A percentile compares a stretch with the other conserved stretches of the same genome.
Evolutionary conservation across 1,284 basidiomycete species (phyloP).

Genomic region (Meira nashicola): DNA sequence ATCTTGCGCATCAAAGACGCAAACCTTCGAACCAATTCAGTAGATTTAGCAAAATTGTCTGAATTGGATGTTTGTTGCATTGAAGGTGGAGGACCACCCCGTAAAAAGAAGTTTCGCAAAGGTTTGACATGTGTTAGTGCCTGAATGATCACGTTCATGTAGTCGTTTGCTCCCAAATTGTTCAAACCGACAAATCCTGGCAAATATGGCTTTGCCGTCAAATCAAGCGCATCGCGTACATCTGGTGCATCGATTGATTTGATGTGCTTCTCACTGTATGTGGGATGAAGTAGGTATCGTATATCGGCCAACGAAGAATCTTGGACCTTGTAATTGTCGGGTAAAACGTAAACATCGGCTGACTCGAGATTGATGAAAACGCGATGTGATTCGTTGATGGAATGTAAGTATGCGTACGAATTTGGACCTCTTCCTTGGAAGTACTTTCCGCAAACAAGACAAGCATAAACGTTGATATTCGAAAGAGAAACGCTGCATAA

Average conservation of each 20-base stretch:
- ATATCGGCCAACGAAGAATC: constrained; percentile 95
- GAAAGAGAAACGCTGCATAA: constrained; percentile 92
- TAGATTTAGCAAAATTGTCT: constrained; percentile 32
- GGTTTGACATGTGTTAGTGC: constrained; percentile 84
- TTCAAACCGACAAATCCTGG: constrained; percentile 95
- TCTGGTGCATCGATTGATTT: constrained; percentile 61
- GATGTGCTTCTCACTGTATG: constrained; percentile 61
- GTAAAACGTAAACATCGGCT: constrained; percentile 93
- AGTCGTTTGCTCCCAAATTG: constrained; percentile 94
- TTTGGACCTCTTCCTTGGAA: constrained; percentile 92
- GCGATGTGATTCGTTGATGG: constrained; percentile 94
- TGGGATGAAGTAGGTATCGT: constrained; percentile 78
- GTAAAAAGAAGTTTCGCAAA: constrained; percentile 67
- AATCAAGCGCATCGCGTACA: constrained; percentile 57
- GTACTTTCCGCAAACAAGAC: constrained; percentile 96
- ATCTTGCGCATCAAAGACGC: constrained; percentile 80
- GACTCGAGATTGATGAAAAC: constrained; percentile 95
- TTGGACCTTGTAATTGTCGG: constrained; percentile 90
- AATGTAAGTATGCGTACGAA: constrained; percentile 92
- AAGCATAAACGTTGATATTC: constrained; percentile 96
- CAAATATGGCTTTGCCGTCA: constrained; percentile 72
- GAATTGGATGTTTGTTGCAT: not conserved
- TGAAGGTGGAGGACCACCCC: constrained; percentile 13
- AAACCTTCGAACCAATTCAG: constrained; percentile 73
- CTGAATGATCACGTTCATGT: constrained; percentile 95